A percentile compares a stretch with the other conserved stretches of the same genome.
phyloP scores from a whole-genome alignment of 768 basidiomycete genomes.

The Agaricus sinodeliciosus region DNA sequence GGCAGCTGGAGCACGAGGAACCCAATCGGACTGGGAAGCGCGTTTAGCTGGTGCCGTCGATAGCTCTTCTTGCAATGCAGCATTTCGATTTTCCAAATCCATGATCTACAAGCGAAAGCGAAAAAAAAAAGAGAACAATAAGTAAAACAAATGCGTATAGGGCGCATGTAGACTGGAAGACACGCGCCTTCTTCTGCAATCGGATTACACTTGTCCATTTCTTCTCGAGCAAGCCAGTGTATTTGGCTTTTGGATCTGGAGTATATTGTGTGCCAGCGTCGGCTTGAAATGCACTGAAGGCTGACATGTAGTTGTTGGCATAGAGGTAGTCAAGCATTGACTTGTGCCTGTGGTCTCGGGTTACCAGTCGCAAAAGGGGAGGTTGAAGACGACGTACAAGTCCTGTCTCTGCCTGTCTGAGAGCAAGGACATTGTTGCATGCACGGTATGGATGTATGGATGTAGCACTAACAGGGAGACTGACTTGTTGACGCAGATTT shows the following conservation, averaged over 20 bases:
- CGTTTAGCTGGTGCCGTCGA: constrained; percentile 44
- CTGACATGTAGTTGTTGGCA: constrained; percentile 54
- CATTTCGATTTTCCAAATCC: constrained; percentile 85
- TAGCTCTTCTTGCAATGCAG: constrained; percentile 68
- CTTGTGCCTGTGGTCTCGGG: constrained; percentile 49
- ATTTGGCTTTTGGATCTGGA: constrained; percentile 83
- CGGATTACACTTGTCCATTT: constrained; percentile 98
- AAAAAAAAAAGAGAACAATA: too few species aligned
- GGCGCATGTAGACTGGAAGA: constrained; percentile 4
- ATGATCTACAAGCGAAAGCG: constrained; percentile 57
- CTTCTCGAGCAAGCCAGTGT: constrained; percentile 86
- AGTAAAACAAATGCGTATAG: constrained; percentile 5
- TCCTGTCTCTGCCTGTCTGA: constrained; percentile 22
- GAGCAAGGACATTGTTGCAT: constrained; percentile 17
- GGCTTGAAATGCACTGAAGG: constrained; percentile 52
- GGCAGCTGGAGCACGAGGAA: constrained; percentile 79
- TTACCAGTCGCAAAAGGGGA: constrained; percentile 10
- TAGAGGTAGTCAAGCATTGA: constrained; percentile 77
- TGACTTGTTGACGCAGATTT: constrained; percentile 3
- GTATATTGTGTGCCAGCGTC: constrained; percentile 56
- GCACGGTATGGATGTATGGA: background rate
- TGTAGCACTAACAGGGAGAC: background rate
- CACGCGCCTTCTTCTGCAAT: constrained; percentile 82
- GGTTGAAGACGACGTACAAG: constrained; percentile 15
- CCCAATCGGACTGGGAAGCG: constrained; percentile 73